Conservation (phyloP, 345 rosid species). For the Acer negundo region DNA sequence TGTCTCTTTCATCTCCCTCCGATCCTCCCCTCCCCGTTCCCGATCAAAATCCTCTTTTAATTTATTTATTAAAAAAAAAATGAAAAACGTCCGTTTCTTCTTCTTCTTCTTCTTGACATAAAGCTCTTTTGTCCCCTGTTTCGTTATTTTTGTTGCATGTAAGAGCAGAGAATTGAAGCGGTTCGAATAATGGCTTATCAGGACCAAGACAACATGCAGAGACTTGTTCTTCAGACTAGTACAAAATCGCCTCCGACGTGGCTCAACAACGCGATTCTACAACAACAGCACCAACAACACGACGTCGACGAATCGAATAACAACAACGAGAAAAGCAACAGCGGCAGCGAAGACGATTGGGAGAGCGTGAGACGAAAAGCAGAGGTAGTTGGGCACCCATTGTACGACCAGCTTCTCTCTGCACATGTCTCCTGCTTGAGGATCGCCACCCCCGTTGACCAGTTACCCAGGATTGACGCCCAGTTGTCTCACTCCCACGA, state of each 20-base stretch:
- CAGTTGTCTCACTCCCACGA: slow-evolving; percentile 41
- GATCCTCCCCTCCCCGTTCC: too few species aligned
- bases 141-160: not conserved
- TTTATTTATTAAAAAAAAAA: too few species aligned
- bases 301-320: slow-evolving; percentile 16
- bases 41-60: too few species aligned
- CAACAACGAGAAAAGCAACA: slow-evolving; percentile 22
- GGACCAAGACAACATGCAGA: slow-evolving; percentile 20
- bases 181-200: not conserved
- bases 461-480: slow-evolving; percentile 42
- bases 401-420: slow-evolving; percentile 45
- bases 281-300: slow-evolving; percentile 12
- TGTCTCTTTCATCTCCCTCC: not conserved
- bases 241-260: slow-evolving; percentile 31
- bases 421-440: slow-evolving; percentile 41
- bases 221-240: slow-evolving; percentile 5
- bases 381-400: slow-evolving; percentile 44
- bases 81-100: too few species aligned
- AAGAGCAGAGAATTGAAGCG: not conserved
- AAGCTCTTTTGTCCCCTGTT: too few species aligned
- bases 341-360: slow-evolving; percentile 28
- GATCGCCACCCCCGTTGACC: slow-evolving; percentile 49
- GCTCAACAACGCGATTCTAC: slow-evolving; percentile 43
- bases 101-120: not conserved
- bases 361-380: slow-evolving; percentile 47